Evolutionary conservation across 352 stramenopile genomes (phyloP).

Genomic region (Labyrinthula sp.): DNA sequence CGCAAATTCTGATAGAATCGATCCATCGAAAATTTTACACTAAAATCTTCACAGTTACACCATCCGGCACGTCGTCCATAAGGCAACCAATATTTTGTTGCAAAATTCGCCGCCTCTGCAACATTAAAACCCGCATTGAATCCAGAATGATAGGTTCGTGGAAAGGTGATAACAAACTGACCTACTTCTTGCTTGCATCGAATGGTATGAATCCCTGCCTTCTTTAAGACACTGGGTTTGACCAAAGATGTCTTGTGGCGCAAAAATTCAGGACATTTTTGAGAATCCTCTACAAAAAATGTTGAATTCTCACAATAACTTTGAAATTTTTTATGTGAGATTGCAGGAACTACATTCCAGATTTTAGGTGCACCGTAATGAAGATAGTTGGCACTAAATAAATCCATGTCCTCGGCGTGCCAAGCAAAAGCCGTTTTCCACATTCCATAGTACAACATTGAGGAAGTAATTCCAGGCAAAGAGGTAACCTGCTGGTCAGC

Average conservation of each 20-base stretch:
- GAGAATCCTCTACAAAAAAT: conserved; percentile 55
- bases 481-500: conserved; percentile 41
- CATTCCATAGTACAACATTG: conserved; percentile 80
- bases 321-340: conserved; percentile 48
- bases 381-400: conserved; percentile 77
- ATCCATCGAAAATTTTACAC: no score
- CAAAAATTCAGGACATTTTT: conserved; percentile 55
- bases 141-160: conserved; percentile 50
- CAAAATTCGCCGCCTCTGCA: conserved; percentile 64
- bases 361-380: conserved; percentile 70
- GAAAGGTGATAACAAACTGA: conserved; percentile 75
- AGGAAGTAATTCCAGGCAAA: conserved; percentile 56
- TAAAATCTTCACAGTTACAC: conserved; percentile 28
- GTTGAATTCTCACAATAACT: conserved; percentile 49
- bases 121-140: conserved; percentile 71
- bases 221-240: conserved; percentile 49
- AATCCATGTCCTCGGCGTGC: conserved; percentile 74
- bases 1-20: no score
- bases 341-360: conserved; percentile 64
- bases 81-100: conserved; percentile 50
- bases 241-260: conserved; percentile 74
- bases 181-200: conserved; percentile 52
- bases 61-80: conserved; percentile 14
- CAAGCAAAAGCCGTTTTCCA: conserved; percentile 75
- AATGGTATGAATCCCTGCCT: conserved; percentile 55